Conservation (phyloP, 495 filamentous ascomycete genomes). For the Talaromyces stipitatus region DNA sequence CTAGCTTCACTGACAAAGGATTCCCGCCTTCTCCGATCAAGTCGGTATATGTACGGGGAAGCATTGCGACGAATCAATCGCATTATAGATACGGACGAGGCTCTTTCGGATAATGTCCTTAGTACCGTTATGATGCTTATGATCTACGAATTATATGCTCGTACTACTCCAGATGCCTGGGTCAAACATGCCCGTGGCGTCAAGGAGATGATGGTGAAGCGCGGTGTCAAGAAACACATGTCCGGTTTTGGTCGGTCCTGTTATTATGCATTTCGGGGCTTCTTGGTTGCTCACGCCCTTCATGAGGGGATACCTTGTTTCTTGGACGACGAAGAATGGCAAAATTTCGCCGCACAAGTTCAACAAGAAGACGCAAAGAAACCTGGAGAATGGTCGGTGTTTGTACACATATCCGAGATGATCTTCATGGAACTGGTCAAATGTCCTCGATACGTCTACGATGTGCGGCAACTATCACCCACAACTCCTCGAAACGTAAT, state of each 20-base stretch:
- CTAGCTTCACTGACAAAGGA: conserved; percentile 17
- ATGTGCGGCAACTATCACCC: conserved; percentile 1
- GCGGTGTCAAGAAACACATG: conserved; percentile 22
- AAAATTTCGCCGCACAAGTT: conserved; percentile 20
- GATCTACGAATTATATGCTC: conserved; percentile 27
- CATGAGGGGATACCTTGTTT: conserved; percentile 23
- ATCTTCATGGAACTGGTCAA: conserved; percentile 22
- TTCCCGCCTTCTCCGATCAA: conserved; percentile 9
- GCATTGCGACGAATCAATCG: conserved; percentile 14
- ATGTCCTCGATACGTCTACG: conserved; percentile 13
- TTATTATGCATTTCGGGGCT: conserved; percentile 26
- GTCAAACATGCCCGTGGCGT: conserved; percentile 30
- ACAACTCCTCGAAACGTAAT: conserved; percentile 4
- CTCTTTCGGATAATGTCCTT: conserved; percentile 20
- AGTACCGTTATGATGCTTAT: conserved; percentile 23
- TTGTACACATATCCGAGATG: conserved; percentile 14
- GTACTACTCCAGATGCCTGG: conserved; percentile 25
- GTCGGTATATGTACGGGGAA: conserved; percentile 17
- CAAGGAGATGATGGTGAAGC: conserved; percentile 23
- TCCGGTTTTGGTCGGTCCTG: conserved; percentile 24
- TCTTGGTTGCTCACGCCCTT: conserved; percentile 21
- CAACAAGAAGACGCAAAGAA: conserved; percentile 21
- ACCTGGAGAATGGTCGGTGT: conserved; percentile 19
- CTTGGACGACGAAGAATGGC: conserved; percentile 27
- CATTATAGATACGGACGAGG: conserved; percentile 11